phyloP scores from a whole-genome alignment of 768 basidiomycete genomes.

The Hygrocybe coccinea region DNA sequence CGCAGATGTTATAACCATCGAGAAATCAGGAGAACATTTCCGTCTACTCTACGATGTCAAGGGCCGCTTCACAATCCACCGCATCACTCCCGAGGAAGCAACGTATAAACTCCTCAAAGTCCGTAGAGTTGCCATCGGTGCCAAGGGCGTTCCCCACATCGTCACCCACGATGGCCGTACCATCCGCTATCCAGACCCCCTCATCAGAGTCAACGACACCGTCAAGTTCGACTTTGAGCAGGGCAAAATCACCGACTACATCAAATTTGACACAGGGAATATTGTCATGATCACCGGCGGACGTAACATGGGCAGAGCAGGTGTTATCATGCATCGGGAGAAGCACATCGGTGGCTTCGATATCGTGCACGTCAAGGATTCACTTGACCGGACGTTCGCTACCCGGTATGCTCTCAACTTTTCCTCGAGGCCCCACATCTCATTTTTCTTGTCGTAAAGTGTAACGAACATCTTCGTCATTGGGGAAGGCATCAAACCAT shows the following conservation, averaged over 20 bases:
- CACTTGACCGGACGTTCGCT: constrained; percentile 91
- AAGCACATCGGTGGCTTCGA: constrained; percentile 98
- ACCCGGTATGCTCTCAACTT: constrained; percentile 66
- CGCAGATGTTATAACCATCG: constrained; percentile 90
- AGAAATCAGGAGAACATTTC: constrained; percentile 99
- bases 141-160: constrained; percentile 91
- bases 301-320: constrained; percentile 98
- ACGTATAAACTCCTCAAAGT: constrained; percentile 96
- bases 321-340: constrained; percentile 94
- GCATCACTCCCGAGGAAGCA: constrained; percentile 97
- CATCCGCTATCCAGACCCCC: constrained; percentile 98
- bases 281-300: constrained; percentile 97
- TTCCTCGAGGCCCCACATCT: background rate
- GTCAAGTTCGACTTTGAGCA: constrained; percentile 96
- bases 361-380: constrained; percentile 96
- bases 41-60: constrained; percentile 99
- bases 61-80: constrained; percentile 99
- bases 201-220: constrained; percentile 93
- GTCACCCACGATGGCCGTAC: constrained; percentile 99
- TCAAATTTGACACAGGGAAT: constrained; percentile 97
- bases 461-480: constrained; percentile 98
- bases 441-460: constrained; percentile 36
- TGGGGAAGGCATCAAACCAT: constrained; percentile 91
- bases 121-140: constrained; percentile 83
- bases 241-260: constrained; percentile 86